phyloP scores from a whole-genome alignment of 2,329 filamentous ascomycete genomes.

The Fonsecaea multimorphosa region DNA sequence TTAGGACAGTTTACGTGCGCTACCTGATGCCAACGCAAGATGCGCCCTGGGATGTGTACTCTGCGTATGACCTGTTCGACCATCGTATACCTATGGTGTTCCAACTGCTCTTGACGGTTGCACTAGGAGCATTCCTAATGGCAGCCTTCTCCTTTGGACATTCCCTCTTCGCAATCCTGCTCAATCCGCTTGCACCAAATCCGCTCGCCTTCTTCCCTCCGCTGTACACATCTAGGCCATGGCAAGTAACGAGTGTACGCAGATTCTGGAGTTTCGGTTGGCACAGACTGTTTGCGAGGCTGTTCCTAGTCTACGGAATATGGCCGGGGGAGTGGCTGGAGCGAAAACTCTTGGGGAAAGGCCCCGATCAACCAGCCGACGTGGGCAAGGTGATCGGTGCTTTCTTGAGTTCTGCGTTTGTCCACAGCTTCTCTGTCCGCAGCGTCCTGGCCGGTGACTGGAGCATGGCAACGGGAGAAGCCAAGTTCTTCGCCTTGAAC shows the following conservation, averaged over 20 bases:
- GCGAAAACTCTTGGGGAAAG: conserved; percentile 48
- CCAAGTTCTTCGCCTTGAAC: conserved; percentile 44
- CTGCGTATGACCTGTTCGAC: conserved; percentile 46
- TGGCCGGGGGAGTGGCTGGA: conserved; percentile 55
- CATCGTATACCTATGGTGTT: conserved; percentile 41
- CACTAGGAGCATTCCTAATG: conserved; percentile 53
- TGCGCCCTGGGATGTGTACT: background rate
- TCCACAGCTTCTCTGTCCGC: conserved; percentile 51
- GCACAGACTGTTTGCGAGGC: conserved; percentile 53
- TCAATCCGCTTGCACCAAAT: conserved; percentile 48
- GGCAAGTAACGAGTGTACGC: conserved; percentile 49
- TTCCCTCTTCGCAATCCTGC: conserved; percentile 50
- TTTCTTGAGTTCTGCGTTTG: conserved; percentile 50
- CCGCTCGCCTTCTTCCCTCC: conserved; percentile 54
- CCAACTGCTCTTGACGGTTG: conserved; percentile 48
- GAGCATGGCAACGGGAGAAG: conserved; percentile 43
- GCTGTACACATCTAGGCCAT: conserved; percentile 51
- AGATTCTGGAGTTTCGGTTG: conserved; percentile 54
- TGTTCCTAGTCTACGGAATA: conserved; percentile 54
- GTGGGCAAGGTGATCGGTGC: conserved; percentile 53
- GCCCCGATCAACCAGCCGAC: conserved; percentile 46
- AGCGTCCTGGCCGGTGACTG: conserved; percentile 49
- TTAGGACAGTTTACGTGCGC: conserved; percentile 44
- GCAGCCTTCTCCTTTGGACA: conserved; percentile 52
- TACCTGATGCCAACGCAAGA: conserved; percentile 26